Evolutionary conservation across 768 basidiomycete species (phyloP).

Genomic region (Ramaria rubella): DNA sequence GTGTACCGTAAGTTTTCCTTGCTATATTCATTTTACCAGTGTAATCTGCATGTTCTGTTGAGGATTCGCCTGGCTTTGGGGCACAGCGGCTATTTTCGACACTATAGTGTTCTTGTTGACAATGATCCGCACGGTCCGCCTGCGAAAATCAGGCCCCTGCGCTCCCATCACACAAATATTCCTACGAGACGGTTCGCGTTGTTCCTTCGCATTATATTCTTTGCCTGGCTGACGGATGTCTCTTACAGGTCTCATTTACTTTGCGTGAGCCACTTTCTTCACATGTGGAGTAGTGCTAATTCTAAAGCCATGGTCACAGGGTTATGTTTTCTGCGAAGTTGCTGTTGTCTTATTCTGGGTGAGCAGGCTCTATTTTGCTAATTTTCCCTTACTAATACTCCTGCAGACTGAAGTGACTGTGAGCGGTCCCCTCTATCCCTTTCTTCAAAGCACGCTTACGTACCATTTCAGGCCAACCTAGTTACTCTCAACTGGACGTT

Average conservation of each 20-base stretch:
- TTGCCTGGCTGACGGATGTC: neutral
- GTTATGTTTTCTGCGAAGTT: conserved; percentile 2
- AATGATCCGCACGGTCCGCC: neutral
- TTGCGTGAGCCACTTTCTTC: neutral
- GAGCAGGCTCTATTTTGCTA: neutral
- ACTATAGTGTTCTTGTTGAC: neutral
- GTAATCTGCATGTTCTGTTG: too few species aligned
- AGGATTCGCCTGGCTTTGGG: conserved; percentile 5
- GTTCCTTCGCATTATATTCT: neutral
- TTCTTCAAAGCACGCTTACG: neutral
- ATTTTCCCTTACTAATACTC: neutral
- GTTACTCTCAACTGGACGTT: conserved; percentile 3
- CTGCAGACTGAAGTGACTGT: neutral
- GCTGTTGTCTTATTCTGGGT: conserved; percentile 3
- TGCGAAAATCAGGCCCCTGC: neutral
- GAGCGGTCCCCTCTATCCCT: neutral
- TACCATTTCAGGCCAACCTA: neutral
- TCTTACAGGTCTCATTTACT: neutral
- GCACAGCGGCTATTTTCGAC: neutral
- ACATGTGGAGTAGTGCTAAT: neutral
- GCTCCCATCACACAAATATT: neutral
- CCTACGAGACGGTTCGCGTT: neutral
- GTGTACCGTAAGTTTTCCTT: neutral
- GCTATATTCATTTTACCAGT: too few species aligned
- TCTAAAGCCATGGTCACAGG: neutral